Percentiles rank a stretch among this genome's conserved stretches.
Conservation (phyloP, 164 flowering plant species). For the Macadamia tetraphylla region DNA sequence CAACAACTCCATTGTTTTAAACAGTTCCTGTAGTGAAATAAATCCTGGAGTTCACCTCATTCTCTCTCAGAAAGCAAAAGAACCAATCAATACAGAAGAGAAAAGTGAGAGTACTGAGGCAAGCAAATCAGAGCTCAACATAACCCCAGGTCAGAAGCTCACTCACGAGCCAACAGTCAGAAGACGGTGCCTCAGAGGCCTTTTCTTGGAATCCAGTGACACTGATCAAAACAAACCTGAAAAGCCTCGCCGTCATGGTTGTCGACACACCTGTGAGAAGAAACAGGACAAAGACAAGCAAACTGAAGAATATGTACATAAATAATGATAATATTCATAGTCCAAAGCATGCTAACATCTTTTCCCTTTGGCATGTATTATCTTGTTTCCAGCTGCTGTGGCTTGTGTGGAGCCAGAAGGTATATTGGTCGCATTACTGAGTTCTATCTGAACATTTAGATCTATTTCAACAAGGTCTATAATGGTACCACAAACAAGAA, state of each 20-base stretch:
- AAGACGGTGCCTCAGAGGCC: constrained; percentile 74
- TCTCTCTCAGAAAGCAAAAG: constrained; percentile 10
- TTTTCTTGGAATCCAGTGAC: constrained; percentile 72
- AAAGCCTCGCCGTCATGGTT: constrained; percentile 82
- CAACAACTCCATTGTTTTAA: constrained; percentile 58
- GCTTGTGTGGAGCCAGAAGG: constrained; percentile 1
- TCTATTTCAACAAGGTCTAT: not conserved
- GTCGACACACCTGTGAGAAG: constrained; percentile 31
- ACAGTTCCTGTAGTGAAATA: constrained; percentile 43
- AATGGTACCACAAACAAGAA: not conserved
- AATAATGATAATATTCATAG: not conserved
- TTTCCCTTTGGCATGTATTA: constrained; percentile 1
- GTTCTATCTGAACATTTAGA: not conserved
- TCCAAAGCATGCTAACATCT: not conserved
- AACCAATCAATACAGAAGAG: constrained; percentile 13
- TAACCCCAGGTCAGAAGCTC: constrained; percentile 34
- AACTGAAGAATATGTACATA: constrained; percentile 1
- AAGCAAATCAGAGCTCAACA: constrained; percentile 31
- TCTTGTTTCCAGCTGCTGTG: not conserved
- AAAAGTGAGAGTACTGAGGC: constrained; percentile 18
- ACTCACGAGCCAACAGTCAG: constrained; percentile 41
- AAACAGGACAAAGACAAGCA: constrained; percentile 10
- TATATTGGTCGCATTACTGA: not conserved
- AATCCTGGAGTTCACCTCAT: constrained; percentile 59
- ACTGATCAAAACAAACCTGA: constrained; percentile 63